Evolutionary conservation across 176 grass and related monocot genomes (phyloP).

Genomic region (Areca catechu): DNA sequence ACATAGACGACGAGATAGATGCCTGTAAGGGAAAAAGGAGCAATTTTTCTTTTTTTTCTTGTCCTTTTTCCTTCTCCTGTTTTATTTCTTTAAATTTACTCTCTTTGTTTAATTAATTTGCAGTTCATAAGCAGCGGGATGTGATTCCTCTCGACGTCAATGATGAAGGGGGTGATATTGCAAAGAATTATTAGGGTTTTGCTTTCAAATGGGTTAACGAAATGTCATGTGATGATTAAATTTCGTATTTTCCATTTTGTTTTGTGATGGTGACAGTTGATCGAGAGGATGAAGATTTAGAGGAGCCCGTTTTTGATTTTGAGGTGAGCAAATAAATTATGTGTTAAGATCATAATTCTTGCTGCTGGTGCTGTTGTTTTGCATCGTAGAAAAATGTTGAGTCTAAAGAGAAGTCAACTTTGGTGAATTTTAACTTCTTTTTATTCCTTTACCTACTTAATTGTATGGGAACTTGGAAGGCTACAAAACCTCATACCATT

Average conservation of each 20-base stretch:
- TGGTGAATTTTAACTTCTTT: too few species aligned
- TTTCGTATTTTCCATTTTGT: background rate
- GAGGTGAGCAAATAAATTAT: slow-evolving; percentile 24
- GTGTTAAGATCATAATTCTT: background rate
- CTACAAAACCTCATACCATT: too few species aligned
- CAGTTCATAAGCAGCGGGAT: slow-evolving; percentile 84
- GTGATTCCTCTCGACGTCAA: slow-evolving; percentile 52
- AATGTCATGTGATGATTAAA: too few species aligned
- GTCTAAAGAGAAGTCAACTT: too few species aligned
- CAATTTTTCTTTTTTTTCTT: background rate
- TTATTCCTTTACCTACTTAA: too few species aligned
- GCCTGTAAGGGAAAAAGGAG: slow-evolving; percentile 36
- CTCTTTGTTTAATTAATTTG: slow-evolving; percentile 4
- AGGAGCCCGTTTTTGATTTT: slow-evolving; percentile 58
- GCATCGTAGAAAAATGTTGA: background rate
- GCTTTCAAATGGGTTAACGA: too few species aligned
- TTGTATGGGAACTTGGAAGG: too few species aligned
- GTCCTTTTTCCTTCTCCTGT: background rate
- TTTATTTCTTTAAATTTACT: background rate
- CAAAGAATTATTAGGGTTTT: too few species aligned
- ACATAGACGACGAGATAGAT: slow-evolving; percentile 68
- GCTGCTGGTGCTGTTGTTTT: background rate
- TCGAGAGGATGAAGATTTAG: slow-evolving; percentile 57
- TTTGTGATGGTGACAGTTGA: slow-evolving; percentile 19
- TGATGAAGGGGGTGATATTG: slow-evolving; percentile 14